Evolutionary conservation across 2,329 filamentous ascomycete genomes (phyloP).

Genomic region (Pseudogymnoascus sp.): DNA sequence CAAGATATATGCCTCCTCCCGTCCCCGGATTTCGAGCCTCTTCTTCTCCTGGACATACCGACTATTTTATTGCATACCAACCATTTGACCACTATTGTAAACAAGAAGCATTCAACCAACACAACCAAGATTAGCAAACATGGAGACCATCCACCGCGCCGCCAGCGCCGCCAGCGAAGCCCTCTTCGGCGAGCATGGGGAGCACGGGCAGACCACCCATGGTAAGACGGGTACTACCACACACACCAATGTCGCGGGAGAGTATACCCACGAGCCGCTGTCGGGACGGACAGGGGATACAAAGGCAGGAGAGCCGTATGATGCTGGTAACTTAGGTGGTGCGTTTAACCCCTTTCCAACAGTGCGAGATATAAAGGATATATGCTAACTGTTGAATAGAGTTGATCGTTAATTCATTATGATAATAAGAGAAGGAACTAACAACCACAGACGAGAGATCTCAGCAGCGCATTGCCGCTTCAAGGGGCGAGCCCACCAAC

Average conservation of each 20-base stretch:
- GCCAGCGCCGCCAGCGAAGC: neutral
- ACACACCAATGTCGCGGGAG: neutral
- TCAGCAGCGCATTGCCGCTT: neutral
- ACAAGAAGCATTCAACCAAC: neutral
- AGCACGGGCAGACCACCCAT: neutral
- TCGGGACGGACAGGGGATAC: conserved; percentile 65
- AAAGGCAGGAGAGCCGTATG: conserved; percentile 64
- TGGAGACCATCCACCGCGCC: neutral
- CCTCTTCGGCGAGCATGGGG: neutral
- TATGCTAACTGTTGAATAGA: neutral
- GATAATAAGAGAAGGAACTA: neutral
- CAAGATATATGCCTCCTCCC: neutral
- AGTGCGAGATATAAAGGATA: neutral
- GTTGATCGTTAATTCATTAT: neutral
- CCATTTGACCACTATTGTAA: too few relatives aligned
- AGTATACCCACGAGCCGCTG: conserved; percentile 53
- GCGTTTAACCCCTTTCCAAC: conserved; percentile 21
- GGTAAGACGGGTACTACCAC: neutral
- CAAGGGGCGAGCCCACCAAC: neutral
- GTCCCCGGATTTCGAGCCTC: neutral
- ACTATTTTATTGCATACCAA: neutral
- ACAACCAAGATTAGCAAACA: neutral
- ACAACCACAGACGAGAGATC: neutral
- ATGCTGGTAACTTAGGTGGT: conserved; percentile 69
- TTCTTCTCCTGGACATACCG: neutral